Evolutionary conservation across 2,329 filamentous ascomycete genomes (phyloP).

Genomic region (Phyllosticta citribraziliensis): DNA sequence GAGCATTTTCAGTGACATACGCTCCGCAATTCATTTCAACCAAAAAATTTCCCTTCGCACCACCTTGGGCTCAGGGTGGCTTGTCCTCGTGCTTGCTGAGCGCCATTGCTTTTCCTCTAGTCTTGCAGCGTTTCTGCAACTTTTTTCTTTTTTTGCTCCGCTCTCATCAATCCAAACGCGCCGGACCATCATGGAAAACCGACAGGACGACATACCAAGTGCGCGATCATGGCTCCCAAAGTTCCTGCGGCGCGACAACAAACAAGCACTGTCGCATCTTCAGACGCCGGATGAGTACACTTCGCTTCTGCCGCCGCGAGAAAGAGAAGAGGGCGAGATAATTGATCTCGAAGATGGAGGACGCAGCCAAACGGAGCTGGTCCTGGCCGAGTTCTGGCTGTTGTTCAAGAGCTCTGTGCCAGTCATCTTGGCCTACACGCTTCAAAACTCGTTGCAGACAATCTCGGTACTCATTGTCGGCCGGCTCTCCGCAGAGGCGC

Average conservation of each 20-base stretch:
- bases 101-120: background rate
- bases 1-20: background rate
- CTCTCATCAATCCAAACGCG: background rate
- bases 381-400: conserved; percentile 54
- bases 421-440: conserved; percentile 72
- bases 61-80: background rate
- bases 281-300: conserved; percentile 29
- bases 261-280: conserved; percentile 9
- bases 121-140: background rate
- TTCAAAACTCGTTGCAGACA: conserved; percentile 80
- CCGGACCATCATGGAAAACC: conserved; percentile 7
- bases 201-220: conserved; percentile 9
- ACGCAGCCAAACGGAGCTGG: conserved; percentile 25
- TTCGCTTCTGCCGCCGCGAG: conserved; percentile 33
- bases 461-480: conserved; percentile 74
- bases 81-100: background rate
- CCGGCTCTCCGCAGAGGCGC: conserved; percentile 64
- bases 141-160: background rate
- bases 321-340: conserved; percentile 29
- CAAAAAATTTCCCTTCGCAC: background rate
- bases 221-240: conserved; percentile 21
- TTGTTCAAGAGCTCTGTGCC: conserved; percentile 61
- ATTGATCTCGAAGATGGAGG: conserved; percentile 29
- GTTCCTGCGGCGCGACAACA: conserved; percentile 15
- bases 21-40: background rate